phyloP scores from a whole-genome alignment of 2,329 filamentous ascomycete species.

The Ambrosiella xylebori region DNA sequence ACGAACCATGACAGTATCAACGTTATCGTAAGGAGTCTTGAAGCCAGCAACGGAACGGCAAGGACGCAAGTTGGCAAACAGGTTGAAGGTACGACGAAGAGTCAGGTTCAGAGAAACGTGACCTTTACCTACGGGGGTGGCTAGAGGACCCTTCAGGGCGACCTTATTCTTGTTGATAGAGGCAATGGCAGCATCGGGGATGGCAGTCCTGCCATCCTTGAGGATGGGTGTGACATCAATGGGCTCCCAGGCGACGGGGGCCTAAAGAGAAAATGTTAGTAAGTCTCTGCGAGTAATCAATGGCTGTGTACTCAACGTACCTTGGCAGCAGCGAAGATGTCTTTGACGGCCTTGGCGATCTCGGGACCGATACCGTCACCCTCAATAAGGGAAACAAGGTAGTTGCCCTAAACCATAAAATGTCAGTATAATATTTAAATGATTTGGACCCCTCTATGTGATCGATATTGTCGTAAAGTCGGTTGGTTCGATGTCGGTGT shows the following conservation, averaged over 20 bases:
- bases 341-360: slow-evolving; percentile 94
- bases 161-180: slow-evolving; percentile 94
- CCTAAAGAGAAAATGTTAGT: slow-evolving; percentile 28
- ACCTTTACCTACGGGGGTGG: slow-evolving; percentile 93
- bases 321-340: slow-evolving; percentile 91
- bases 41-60: slow-evolving; percentile 93
- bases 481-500: neutral
- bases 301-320: slow-evolving; percentile 31
- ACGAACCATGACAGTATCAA: slow-evolving; percentile 93
- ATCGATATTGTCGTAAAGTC: neutral
- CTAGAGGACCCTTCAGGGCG: slow-evolving; percentile 92
- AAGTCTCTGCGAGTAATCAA: neutral
- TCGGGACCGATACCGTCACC: slow-evolving; percentile 97
- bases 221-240: slow-evolving; percentile 89
- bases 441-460: neutral
- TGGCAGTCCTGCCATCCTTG: slow-evolving; percentile 89
- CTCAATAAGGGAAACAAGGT: slow-evolving; percentile 91
- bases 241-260: slow-evolving; percentile 90
- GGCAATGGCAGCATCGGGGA: slow-evolving; percentile 80
- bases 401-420: slow-evolving; percentile 53
- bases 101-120: slow-evolving; percentile 98
- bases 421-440: no score
- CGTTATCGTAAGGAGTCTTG: slow-evolving; percentile 96
- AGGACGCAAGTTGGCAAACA: slow-evolving; percentile 96
- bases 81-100: slow-evolving; percentile 96